These are phyloP conservation scores for Apiospora rasikravindrae DNA, from an alignment of 2,329 filamentous ascomycete genomes.

Conservation along the genomic window DNA sequence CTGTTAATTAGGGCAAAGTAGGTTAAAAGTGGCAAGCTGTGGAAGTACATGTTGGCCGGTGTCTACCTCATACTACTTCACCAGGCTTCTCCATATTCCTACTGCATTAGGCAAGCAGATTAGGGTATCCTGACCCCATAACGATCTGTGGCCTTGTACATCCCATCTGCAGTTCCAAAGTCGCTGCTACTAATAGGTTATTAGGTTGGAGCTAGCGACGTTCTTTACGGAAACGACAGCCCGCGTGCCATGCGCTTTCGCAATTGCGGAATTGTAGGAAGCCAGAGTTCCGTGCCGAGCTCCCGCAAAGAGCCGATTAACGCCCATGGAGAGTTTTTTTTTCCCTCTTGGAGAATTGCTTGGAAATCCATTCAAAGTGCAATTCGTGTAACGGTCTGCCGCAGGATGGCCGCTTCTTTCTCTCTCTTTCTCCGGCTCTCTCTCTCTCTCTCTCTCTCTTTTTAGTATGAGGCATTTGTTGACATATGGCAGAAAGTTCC, in stretches of 20 bases:
- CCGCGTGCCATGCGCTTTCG: conserved; percentile 8
- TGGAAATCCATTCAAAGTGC: background rate
- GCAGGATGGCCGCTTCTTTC: background rate
- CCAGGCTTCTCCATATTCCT: background rate
- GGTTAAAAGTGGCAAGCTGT: background rate
- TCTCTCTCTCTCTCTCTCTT: background rate
- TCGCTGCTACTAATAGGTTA: background rate
- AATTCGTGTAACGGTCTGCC: background rate
- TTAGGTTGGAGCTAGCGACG: background rate
- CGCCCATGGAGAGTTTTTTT: background rate
- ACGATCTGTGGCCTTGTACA: conserved; percentile 11
- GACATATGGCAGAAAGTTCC: background rate
- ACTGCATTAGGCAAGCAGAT: conserved; percentile 11
- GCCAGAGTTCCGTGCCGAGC: conserved; percentile 6
- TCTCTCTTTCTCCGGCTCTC: too few species aligned
- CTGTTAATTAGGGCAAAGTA: conserved; percentile 13
- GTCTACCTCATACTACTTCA: background rate
- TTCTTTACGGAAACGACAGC: conserved; percentile 1
- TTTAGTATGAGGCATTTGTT: conserved; percentile 17
- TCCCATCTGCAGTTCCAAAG: background rate
- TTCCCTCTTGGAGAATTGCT: background rate
- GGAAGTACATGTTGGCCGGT: background rate
- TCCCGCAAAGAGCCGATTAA: conserved; percentile 10
- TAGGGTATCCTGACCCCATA: conserved; percentile 15
- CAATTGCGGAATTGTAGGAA: conserved; percentile 9